A percentile compares a stretch with the other conserved stretches of the same genome.
phyloP scores from a whole-genome alignment of 495 filamentous ascomycete species.

The Chlorociboria aeruginascens region DNA sequence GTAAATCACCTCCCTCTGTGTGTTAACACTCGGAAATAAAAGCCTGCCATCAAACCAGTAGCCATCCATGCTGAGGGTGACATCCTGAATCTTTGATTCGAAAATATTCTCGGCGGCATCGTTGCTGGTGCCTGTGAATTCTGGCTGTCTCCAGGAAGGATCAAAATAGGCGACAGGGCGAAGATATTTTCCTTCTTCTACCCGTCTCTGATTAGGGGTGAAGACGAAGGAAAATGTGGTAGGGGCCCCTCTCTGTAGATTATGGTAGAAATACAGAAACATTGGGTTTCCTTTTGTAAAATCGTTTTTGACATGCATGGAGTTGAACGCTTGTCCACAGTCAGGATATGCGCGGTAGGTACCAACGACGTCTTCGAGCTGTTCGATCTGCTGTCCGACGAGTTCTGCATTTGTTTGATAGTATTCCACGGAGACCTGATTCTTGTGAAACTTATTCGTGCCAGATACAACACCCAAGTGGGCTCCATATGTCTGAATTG shows the following conservation, averaged over 20 bases:
- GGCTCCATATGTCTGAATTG: slow-evolving; percentile 19
- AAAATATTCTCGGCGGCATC: not conserved
- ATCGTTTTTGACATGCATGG: slow-evolving; percentile 36
- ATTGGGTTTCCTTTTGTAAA: slow-evolving; percentile 17
- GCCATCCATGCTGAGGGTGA: not conserved
- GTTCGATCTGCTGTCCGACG: no score
- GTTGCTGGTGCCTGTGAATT: not conserved
- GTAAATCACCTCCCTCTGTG: not conserved
- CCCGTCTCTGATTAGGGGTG: slow-evolving; percentile 35
- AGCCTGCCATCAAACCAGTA: not conserved
- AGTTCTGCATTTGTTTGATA: no score
- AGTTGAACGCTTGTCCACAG: slow-evolving; percentile 55
- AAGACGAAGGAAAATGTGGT: slow-evolving; percentile 54
- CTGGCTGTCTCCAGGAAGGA: not conserved
- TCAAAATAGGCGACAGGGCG: not conserved
- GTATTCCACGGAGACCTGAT: no score
- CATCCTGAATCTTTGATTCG: not conserved
- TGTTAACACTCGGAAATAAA: not conserved
- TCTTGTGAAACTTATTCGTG: no score
- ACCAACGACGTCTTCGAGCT: slow-evolving; percentile 34
- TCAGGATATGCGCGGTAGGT: slow-evolving; percentile 41
- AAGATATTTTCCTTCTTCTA: slow-evolving; percentile 25
- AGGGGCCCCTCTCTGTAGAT: slow-evolving; percentile 27
- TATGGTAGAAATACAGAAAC: slow-evolving; percentile 57
- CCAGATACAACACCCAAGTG: no score